These are phyloP conservation scores for Allium fistulosum DNA, from an alignment of 106 monocot species.

Conservation along the genomic window DNA sequence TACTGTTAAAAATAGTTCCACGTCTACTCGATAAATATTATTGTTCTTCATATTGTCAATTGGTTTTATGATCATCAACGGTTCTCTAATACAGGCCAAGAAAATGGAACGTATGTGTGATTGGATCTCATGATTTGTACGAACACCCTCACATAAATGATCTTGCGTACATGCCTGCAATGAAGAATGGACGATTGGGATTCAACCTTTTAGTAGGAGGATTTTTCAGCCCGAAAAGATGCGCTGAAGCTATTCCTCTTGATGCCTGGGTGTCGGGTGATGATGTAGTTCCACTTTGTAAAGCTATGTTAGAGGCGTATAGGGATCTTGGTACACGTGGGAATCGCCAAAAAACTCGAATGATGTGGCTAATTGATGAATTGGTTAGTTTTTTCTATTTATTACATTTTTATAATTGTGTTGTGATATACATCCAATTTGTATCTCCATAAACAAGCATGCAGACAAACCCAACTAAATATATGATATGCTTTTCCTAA, in stretches of 20 bases:
- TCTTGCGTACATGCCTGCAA: conserved; percentile 91
- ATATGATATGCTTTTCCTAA: too few species aligned
- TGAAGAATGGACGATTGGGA: conserved; percentile 65
- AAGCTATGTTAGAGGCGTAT: conserved; percentile 73
- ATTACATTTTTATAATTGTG: too few species aligned
- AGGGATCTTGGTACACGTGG: conserved; percentile 86
- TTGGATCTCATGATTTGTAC: conserved; percentile 88
- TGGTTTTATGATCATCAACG: too few species aligned
- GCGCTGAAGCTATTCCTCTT: conserved; percentile 81
- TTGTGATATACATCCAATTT: too few species aligned
- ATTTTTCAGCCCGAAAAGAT: conserved; percentile 94
- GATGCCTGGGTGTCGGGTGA: conserved; percentile 81
- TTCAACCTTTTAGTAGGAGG: conserved; percentile 94
- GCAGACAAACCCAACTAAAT: too few species aligned
- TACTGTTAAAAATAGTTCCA: too few species aligned
- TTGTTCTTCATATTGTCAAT: too few species aligned
- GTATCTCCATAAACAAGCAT: too few species aligned
- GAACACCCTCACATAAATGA: conserved; percentile 99
- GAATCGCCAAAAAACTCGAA: conserved; percentile 87
- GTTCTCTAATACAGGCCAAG: conserved; percentile 43
- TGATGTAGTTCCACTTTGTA: conserved; percentile 61
- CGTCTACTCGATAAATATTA: too few species aligned
- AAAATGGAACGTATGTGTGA: conserved; percentile 95
- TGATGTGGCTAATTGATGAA: conserved; percentile 99
- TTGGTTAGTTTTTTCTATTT: conserved; percentile 36